Evolutionary conservation across 2,329 filamentous ascomycete genomes (phyloP).

Genomic region (Clathrospora elynae): DNA sequence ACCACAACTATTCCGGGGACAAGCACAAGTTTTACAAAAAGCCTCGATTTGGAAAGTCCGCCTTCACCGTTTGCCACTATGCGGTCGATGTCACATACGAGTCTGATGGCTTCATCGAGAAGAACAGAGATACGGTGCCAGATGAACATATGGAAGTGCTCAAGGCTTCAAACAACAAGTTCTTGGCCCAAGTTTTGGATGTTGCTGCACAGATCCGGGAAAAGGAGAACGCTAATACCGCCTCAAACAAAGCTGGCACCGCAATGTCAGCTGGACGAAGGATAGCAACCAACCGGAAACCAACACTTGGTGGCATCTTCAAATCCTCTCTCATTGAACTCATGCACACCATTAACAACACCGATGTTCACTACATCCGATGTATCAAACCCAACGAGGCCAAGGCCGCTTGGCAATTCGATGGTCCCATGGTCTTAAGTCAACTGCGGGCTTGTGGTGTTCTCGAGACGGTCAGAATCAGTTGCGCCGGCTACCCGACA

Average conservation of each 20-base stretch:
- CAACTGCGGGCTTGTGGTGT: conserved; percentile 98
- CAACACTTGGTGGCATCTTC: conserved; percentile 97
- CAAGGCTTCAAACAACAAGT: conserved; percentile 79
- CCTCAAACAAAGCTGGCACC: conserved; percentile 70
- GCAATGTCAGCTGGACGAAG: conserved; percentile 74
- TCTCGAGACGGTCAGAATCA: conserved; percentile 95
- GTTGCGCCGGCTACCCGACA: conserved; percentile 94
- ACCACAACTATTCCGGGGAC: conserved; percentile 86
- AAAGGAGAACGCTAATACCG: conserved; percentile 70
- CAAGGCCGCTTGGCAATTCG: conserved; percentile 96
- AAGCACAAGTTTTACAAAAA: conserved; percentile 99
- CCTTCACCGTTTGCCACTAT: conserved; percentile 98
- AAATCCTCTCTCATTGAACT: conserved; percentile 97
- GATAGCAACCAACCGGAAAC: conserved; percentile 93
- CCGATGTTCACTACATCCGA: conserved; percentile 97
- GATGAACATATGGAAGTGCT: conserved; percentile 97
- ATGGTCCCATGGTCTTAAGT: conserved; percentile 97
- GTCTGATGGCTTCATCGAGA: conserved; percentile 98
- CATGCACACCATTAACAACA: conserved; percentile 97
- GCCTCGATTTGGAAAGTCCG: conserved; percentile 93
- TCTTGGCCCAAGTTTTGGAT: conserved; percentile 82
- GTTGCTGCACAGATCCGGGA: conserved; percentile 86
- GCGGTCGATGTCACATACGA: conserved; percentile 98
- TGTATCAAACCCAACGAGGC: conserved; percentile 99
- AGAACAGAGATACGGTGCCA: conserved; percentile 97